Evolutionary conservation across 805 yeast genomes (phyloP).

Genomic region (Wickerhamomyces alni): DNA sequence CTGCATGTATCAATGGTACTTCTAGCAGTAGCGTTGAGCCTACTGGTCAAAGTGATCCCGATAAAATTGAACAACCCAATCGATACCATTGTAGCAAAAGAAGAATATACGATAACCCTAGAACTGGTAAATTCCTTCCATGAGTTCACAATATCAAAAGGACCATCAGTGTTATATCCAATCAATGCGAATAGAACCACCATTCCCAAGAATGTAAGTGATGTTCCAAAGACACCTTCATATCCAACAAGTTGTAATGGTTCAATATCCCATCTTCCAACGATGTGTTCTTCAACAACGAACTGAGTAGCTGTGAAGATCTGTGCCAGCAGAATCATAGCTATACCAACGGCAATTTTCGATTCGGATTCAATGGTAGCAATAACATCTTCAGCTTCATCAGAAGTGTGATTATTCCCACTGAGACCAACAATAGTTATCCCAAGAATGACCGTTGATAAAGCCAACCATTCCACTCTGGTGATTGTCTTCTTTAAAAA

Average conservation of each 20-base stretch:
- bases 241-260: constrained; percentile 66
- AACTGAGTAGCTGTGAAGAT: constrained; percentile 71
- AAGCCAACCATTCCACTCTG: constrained; percentile 61
- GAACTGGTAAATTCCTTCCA: constrained; percentile 42
- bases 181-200: constrained; percentile 34
- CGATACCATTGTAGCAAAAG: constrained; percentile 62
- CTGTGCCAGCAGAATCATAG: constrained; percentile 53
- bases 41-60: constrained; percentile 63
- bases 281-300: constrained; percentile 68
- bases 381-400: neutral
- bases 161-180: constrained; percentile 33
- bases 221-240: constrained; percentile 66
- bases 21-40: constrained; percentile 68
- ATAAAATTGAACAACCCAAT: constrained; percentile 68
- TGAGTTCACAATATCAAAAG: constrained; percentile 49
- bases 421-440: constrained; percentile 69
- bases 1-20: constrained; percentile 76
- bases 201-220: constrained; percentile 40
- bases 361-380: constrained; percentile 4
- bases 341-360: constrained; percentile 48
- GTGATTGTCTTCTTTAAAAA: constrained; percentile 52
- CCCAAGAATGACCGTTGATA: constrained; percentile 60
- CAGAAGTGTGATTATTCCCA: constrained; percentile 36
- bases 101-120: constrained; percentile 39
- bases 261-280: constrained; percentile 43